These are phyloP conservation scores for Isochrysis galbana DNA, from an alignment of 78 protist species.

Conservation along the genomic window DNA sequence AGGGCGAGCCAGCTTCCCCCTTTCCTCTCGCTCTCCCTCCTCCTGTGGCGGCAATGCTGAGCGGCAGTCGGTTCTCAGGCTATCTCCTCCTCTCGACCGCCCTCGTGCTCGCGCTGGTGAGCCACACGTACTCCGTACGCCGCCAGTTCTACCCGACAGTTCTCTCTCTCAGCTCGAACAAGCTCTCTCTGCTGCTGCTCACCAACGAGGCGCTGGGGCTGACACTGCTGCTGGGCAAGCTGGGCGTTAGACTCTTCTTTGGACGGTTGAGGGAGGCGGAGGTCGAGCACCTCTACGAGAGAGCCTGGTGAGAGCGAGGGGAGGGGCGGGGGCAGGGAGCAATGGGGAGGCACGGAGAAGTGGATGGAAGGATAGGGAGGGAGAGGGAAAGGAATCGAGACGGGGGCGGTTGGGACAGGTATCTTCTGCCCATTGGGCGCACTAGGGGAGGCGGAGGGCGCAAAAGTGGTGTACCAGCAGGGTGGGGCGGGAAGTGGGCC, in stretches of 20 bases:
- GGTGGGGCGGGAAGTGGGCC: no score
- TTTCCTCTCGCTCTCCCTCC: no score
- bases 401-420: no score
- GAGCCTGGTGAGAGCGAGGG: constrained; percentile 5
- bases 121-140: constrained; percentile 34
- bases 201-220: constrained; percentile 52
- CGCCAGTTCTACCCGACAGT: constrained; percentile 73
- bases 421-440: no score
- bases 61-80: background rate
- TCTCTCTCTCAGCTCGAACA: constrained; percentile 46
- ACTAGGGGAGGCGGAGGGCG: no score
- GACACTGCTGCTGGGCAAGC: constrained; percentile 44
- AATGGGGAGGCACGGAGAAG: no score
- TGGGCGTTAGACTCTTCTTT: constrained; percentile 33
- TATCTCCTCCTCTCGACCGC: background rate
- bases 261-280: constrained; percentile 66
- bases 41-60: no score
- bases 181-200: constrained; percentile 37
- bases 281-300: constrained; percentile 42
- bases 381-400: no score
- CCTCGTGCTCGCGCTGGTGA: constrained; percentile 31
- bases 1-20: no score
- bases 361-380: no score
- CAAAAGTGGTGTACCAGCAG: no score
- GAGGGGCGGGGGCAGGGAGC: no score